Conservation (phyloP, 2,329 filamentous ascomycete genomes). For the Thielaviopsis ethacetica region DNA sequence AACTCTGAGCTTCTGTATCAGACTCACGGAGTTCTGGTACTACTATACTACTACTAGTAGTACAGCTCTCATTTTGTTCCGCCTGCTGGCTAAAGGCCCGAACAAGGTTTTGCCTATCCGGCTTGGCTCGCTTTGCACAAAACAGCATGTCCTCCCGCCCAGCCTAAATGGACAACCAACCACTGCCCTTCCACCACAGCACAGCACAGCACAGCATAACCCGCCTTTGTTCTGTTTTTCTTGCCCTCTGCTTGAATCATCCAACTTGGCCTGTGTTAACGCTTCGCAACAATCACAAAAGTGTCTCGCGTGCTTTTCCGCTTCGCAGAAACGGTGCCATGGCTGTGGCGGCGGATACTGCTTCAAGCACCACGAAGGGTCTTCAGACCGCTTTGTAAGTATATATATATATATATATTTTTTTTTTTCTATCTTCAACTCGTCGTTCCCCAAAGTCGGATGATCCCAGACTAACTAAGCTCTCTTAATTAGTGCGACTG, state of each 20-base stretch:
- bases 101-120: neutral
- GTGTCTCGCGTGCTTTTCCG: slow-evolving; percentile 60
- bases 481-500: slow-evolving; percentile 12
- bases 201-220: neutral
- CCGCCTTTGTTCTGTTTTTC: neutral
- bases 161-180: neutral
- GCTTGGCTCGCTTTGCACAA: neutral
- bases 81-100: neutral
- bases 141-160: neutral
- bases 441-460: neutral
- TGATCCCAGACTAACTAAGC: neutral
- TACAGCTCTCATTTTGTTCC: neutral
- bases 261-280: neutral
- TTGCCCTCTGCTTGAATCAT: neutral
- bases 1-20: too few relatives aligned
- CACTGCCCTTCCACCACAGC: neutral
- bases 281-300: slow-evolving; percentile 20
- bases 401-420: too few relatives aligned
- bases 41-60: too few relatives aligned
- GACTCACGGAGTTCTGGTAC: neutral
- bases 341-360: slow-evolving; percentile 71
- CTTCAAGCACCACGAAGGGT: slow-evolving; percentile 67
- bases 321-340: slow-evolving; percentile 54
- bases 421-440: neutral
- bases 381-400: slow-evolving; percentile 43